phyloP scores from a whole-genome alignment of 2,329 filamentous ascomycete genomes.

The Bipolaris oryzae region DNA sequence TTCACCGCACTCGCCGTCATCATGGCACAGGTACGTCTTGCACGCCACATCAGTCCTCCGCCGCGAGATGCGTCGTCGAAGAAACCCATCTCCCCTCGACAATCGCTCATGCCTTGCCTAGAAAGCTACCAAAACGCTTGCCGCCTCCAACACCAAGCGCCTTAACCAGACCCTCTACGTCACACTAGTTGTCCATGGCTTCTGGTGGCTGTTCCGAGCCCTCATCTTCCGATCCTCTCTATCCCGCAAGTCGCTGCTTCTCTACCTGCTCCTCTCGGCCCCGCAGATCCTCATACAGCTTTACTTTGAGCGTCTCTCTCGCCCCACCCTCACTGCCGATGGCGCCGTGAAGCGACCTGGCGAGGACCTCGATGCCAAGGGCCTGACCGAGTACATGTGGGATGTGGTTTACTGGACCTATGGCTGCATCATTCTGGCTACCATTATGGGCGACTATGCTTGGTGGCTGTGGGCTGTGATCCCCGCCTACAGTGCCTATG shows the following conservation, averaged over 20 bases:
- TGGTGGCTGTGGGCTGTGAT: slow-evolving; percentile 66
- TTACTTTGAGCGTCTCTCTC: slow-evolving; percentile 81
- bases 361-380: slow-evolving; percentile 85
- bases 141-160: slow-evolving; percentile 76
- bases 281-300: slow-evolving; percentile 82
- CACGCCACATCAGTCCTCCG: background rate
- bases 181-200: slow-evolving; percentile 70
- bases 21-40: slow-evolving; percentile 13
- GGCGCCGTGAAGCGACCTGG: slow-evolving; percentile 74
- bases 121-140: slow-evolving; percentile 65
- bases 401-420: slow-evolving; percentile 96
- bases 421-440: slow-evolving; percentile 73
- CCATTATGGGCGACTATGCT: slow-evolving; percentile 79
- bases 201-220: slow-evolving; percentile 77
- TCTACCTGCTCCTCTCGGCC: slow-evolving; percentile 73
- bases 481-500: slow-evolving; percentile 55
- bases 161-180: slow-evolving; percentile 84
- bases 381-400: slow-evolving; percentile 97
- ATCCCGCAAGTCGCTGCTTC: slow-evolving; percentile 56
- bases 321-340: slow-evolving; percentile 71
- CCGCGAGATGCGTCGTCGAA: background rate
- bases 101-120: slow-evolving; percentile 25
- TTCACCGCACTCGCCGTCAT: slow-evolving; percentile 2
- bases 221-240: slow-evolving; percentile 67
- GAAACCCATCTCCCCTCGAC: background rate